Base-by-base conservation (phyloP, 768 basidiomycete genomes). In the Lentinula lateritia region DNA sequence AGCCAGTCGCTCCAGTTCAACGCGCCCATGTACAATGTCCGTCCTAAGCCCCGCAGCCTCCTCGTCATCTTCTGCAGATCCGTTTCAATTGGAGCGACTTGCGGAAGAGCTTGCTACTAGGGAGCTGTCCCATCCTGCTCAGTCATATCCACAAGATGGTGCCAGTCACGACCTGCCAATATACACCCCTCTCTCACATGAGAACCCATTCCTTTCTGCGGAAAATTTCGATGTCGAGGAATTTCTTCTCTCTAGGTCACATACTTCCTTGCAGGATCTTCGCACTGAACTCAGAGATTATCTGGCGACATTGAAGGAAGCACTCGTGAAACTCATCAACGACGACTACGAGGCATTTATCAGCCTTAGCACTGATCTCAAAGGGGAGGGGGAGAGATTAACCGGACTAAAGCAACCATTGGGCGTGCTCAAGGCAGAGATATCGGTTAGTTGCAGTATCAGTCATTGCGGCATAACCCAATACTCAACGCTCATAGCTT, bases 271-370 rank as follows among this genome's bases (percentile, higher is more conserved):
- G 18, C 87, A 90, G 35, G 96, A 98, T 72, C 79, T 98, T 36
- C 88, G 95, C 58, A 74, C 84, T 3, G 95, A 99, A 71, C 78
- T 99, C 20, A 83, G 94, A 36, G 87, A 93, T 57, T 98, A 98
- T 71, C 79, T 93, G 62, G 83, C 85, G 0, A 77, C 81, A 9
- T 75, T 99, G 64, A 94, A 96, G 73, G 93, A 95, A 71, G 96
- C 97, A 71, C 82, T 99, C 39, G 94, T 98, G 35, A 87, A 87
- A 68, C 85, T 98, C 68, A 97, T 98, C 71, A 98, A 99, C 73
- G 90, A 94, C 67, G 97, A 98, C 75, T 99, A 98, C 69, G 95
- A 95, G 72, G 95, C 95, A 13, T 99, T 98, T 71, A 96, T 98
- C 68, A 93, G 92, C 66, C 79, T 99, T 35, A 95, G 95, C 65